A percentile compares a stretch with the other conserved stretches of the same genome.
These are phyloP conservation scores for Austroboletus festivus DNA, from an alignment of 768 basidiomycete species.

Conservation along the genomic window DNA sequence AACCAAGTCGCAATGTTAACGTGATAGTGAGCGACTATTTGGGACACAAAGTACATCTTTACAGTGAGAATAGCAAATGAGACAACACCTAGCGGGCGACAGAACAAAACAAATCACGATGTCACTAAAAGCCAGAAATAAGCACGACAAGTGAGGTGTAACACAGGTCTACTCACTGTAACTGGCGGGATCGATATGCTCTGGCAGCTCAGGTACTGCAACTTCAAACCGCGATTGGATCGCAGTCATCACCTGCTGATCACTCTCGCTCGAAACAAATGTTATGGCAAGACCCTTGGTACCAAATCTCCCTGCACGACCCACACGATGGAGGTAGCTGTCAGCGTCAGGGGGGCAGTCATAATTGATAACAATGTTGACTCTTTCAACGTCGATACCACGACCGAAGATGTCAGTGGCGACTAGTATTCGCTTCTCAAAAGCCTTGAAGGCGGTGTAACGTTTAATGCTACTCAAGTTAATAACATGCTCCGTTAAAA, in stretches of 20 bases:
- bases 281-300: conserved; percentile 99
- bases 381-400: conserved; percentile 99
- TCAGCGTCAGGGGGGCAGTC: conserved; percentile 97
- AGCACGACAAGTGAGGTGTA: not conserved
- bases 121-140: conserved; percentile 33
- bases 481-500: not conserved
- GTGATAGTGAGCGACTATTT: conserved; percentile 5
- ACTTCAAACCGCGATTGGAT: conserved; percentile 98
- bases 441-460: conserved; percentile 98
- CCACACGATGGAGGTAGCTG: conserved; percentile 97
- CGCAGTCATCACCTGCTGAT: conserved; percentile 89
- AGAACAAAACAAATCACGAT: conserved; percentile 38
- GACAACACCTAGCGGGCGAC: conserved; percentile 7
- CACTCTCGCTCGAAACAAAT: conserved; percentile 88
- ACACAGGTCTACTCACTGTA: conserved; percentile 68
- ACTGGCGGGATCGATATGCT: conserved; percentile 88
- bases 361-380: conserved; percentile 99
- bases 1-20: conserved; percentile 5
- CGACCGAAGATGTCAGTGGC: conserved; percentile 99
- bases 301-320: conserved; percentile 98
- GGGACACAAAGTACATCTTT: conserved; percentile 25
- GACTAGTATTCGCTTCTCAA: conserved; percentile 98
- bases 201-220: conserved; percentile 91
- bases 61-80: conserved; percentile 12
- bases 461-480: conserved; percentile 68